phyloP scores from a whole-genome alignment of 345 rosid genomes.

The Physaria fendleri region DNA sequence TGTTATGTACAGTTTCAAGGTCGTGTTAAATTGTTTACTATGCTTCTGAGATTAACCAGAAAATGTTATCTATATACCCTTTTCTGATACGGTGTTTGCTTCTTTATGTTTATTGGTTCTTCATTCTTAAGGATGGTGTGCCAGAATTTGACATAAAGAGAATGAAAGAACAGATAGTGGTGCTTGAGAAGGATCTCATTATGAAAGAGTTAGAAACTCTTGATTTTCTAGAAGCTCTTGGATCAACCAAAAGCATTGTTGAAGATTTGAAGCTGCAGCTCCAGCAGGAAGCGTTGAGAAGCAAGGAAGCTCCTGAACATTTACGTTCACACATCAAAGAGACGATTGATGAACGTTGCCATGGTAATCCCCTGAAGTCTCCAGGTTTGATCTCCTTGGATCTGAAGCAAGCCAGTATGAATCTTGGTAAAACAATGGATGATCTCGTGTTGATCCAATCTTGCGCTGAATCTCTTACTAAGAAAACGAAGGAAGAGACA shows the following conservation, averaged over 20 bases:
- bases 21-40: background rate
- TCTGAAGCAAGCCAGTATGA: slow-evolving; percentile 69
- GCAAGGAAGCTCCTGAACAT: slow-evolving; percentile 30
- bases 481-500: slow-evolving; percentile 60
- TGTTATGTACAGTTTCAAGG: background rate
- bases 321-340: slow-evolving; percentile 40
- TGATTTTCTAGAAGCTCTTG: slow-evolving; percentile 87
- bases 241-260: slow-evolving; percentile 64
- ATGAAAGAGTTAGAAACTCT: slow-evolving; percentile 87
- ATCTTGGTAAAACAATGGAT: slow-evolving; percentile 71
- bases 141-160: slow-evolving; percentile 68
- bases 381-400: slow-evolving; percentile 66
- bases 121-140: slow-evolving; percentile 31
- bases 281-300: slow-evolving; percentile 58
- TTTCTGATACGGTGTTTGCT: too few relatives aligned
- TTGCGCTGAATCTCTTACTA: slow-evolving; percentile 61
- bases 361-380: slow-evolving; percentile 32
- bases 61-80: background rate
- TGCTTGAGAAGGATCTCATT: slow-evolving; percentile 85
- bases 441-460: slow-evolving; percentile 72
- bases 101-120: background rate
- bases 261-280: slow-evolving; percentile 74
- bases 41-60: background rate
- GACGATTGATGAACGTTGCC: slow-evolving; percentile 40
- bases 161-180: slow-evolving; percentile 62